phyloP scores from a whole-genome alignment of 306 rosid species.

The Potentilla sterilis region DNA sequence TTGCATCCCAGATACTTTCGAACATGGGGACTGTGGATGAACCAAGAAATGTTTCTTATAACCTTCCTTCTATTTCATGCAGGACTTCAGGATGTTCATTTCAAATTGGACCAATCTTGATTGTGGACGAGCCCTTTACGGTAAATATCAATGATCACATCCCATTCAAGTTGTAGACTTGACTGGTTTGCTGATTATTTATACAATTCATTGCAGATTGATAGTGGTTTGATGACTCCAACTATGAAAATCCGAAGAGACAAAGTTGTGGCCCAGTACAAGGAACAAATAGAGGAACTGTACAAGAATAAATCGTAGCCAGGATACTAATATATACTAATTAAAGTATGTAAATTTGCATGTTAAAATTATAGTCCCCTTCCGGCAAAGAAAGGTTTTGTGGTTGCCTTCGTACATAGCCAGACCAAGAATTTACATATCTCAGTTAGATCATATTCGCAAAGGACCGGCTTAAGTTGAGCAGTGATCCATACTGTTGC shows the following conservation, averaged over 20 bases:
- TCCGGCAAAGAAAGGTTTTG: background rate
- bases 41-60: background rate
- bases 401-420: background rate
- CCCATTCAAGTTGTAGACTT: constrained; percentile 5
- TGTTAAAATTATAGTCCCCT: background rate
- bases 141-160: constrained; percentile 35
- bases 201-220: constrained; percentile 57
- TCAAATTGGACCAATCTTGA: constrained; percentile 87
- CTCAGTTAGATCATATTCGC: background rate
- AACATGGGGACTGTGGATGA: background rate
- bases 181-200: constrained; percentile 20
- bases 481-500: background rate
- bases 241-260: constrained; percentile 91
- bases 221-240: constrained; percentile 82
- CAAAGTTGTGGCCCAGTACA: constrained; percentile 50
- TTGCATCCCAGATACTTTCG: background rate
- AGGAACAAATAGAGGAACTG: constrained; percentile 64
- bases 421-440: background rate
- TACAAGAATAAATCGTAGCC: constrained; percentile 39
- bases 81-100: constrained; percentile 75
- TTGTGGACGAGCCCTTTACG: constrained; percentile 76
- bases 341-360: background rate
- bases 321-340: background rate
- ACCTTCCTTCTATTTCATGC: constrained; percentile 24
- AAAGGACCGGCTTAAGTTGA: background rate